These are phyloP conservation scores for Globisporangium nodosum DNA, from an alignment of 352 stramenopile species.

Conservation along the genomic window DNA sequence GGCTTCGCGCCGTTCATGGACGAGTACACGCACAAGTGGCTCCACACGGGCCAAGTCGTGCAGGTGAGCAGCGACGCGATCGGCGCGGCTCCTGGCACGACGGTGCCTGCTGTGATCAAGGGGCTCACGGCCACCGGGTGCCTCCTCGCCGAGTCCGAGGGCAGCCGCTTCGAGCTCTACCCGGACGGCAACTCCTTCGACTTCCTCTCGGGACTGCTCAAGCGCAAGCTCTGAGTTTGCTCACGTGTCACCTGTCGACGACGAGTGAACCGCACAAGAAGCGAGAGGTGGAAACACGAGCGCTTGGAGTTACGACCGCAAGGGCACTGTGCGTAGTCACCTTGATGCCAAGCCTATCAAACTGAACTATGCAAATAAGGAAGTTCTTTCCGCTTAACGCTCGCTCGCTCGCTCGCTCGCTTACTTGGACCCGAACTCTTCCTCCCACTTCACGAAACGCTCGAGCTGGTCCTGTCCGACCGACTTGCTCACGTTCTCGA, in stretches of 20 bases:
- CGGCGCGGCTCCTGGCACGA: conserved; percentile 20
- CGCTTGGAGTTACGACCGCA: too few relatives aligned
- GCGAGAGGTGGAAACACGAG: neutral
- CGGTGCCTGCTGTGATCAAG: conserved; percentile 62
- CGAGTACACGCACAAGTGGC: conserved; percentile 79
- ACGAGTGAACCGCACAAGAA: neutral
- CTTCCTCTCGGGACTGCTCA: conserved; percentile 81
- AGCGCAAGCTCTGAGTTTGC: conserved; percentile 62
- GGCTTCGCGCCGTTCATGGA: conserved; percentile 84
- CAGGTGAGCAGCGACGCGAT: conserved; percentile 47
- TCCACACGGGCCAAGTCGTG: conserved; percentile 82
- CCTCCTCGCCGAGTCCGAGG: conserved; percentile 62
- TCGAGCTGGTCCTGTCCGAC: conserved; percentile 71
- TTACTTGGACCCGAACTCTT: conserved; percentile 82
- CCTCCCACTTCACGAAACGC: conserved; percentile 70
- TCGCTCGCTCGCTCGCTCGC: conserved; percentile 1
- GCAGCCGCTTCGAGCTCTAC: conserved; percentile 78
- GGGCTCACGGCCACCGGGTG: conserved; percentile 74
- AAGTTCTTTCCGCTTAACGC: too few relatives aligned
- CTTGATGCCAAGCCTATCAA: too few relatives aligned
- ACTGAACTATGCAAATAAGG: too few relatives aligned
- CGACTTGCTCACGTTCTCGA: conserved; percentile 81
- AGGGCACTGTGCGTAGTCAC: too few relatives aligned
- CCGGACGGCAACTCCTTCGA: conserved; percentile 89
- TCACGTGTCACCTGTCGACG: too few relatives aligned